Evolutionary conservation across 1,284 basidiomycete species (phyloP).

Genomic region (Uromyces viciae-fabae): DNA sequence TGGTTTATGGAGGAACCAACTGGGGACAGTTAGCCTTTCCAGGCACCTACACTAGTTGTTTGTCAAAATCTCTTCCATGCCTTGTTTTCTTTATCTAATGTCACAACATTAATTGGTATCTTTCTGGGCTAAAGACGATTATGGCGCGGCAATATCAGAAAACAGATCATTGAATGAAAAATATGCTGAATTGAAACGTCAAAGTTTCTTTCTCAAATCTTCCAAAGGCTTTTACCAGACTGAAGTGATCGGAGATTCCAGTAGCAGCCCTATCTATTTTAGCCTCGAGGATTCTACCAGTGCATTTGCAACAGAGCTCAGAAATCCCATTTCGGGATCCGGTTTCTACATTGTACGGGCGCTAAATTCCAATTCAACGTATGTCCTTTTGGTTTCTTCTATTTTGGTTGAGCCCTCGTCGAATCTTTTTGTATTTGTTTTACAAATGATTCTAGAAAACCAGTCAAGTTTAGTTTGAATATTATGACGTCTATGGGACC

Average conservation of each 20-base stretch:
- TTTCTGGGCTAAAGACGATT: constrained; percentile 56
- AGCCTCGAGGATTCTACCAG: constrained; percentile 57
- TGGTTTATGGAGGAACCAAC: constrained; percentile 64
- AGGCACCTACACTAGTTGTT: constrained; percentile 53
- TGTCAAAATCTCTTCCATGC: constrained; percentile 54
- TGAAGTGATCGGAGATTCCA: constrained; percentile 61
- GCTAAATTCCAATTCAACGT: constrained; percentile 50
- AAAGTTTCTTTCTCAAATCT: constrained; percentile 69
- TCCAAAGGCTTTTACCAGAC: constrained; percentile 72
- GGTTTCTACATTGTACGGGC: constrained; percentile 71
- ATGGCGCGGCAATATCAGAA: constrained; percentile 62
- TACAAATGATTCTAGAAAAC: constrained; percentile 48
- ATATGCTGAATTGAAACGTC: constrained; percentile 69
- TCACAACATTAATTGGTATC: not conserved
- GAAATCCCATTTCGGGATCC: constrained; percentile 65
- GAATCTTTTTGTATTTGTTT: too few species aligned
- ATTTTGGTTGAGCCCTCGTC: constrained; percentile 52
- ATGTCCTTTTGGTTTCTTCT: constrained; percentile 67
- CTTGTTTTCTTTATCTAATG: not conserved
- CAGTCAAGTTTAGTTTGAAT: constrained; percentile 60
- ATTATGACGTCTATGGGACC: constrained; percentile 61
- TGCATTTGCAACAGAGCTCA: constrained; percentile 65
- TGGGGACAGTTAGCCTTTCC: constrained; percentile 72
- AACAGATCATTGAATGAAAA: constrained; percentile 67
- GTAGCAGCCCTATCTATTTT: not conserved